Evolutionary conservation across 75 land plant genomes (phyloP).

Genomic region (Pinus tabuliformis): DNA sequence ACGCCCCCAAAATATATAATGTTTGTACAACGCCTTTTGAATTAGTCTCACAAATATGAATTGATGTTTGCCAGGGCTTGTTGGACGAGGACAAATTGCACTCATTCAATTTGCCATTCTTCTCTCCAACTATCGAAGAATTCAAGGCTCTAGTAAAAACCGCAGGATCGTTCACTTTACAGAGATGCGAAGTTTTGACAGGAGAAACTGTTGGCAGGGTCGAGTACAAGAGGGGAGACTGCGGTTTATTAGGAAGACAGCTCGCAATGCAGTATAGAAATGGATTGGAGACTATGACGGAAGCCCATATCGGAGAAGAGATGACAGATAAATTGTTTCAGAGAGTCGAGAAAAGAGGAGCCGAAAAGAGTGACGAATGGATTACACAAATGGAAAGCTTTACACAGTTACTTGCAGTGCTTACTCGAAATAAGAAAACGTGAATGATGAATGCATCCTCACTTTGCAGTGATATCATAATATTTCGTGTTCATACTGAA

Average conservation of each 20-base stretch:
- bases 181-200: background rate
- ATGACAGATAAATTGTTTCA: background rate
- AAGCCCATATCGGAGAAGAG: background rate
- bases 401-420: background rate
- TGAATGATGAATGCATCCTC: constrained; percentile 52
- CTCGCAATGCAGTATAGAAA: background rate
- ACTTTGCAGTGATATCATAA: too few species aligned
- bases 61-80: background rate
- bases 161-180: background rate
- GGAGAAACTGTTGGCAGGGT: background rate
- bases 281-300: background rate
- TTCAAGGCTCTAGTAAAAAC: background rate
- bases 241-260: background rate
- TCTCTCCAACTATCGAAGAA: background rate
- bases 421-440: background rate
- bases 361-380: background rate
- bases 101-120: background rate
- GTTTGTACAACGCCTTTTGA: too few species aligned
- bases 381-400: background rate
- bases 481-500: too few species aligned
- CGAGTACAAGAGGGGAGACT: background rate
- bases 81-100: background rate
- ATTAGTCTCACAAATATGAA: too few species aligned
- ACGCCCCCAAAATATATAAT: too few species aligned
- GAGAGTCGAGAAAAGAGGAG: background rate